phyloP scores from a whole-genome alignment of 805 yeast species.

The Maudiozyma barnettii region DNA sequence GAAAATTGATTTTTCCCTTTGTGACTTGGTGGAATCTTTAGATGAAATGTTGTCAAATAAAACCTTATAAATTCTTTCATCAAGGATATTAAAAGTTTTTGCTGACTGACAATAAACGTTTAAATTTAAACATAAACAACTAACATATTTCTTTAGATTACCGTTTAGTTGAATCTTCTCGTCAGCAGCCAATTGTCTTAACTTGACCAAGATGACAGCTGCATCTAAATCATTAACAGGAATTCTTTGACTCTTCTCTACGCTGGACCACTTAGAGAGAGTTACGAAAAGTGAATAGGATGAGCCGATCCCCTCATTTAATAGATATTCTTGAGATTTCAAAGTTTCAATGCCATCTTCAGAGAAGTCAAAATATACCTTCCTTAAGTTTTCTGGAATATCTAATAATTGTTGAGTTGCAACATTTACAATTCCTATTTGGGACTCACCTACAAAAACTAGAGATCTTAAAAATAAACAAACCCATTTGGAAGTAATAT shows the following conservation, averaged over 20 bases:
- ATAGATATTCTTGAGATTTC: slow-evolving; percentile 10
- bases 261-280: slow-evolving; percentile 21
- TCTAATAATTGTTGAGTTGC: slow-evolving; percentile 6
- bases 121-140: slow-evolving; percentile 35
- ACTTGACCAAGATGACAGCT: slow-evolving; percentile 36
- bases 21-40: not conserved
- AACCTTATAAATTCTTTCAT: not conserved
- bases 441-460: slow-evolving; percentile 51
- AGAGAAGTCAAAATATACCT: slow-evolving; percentile 15
- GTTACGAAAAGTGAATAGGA: slow-evolving; percentile 32
- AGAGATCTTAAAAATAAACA: slow-evolving; percentile 38
- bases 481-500: slow-evolving; percentile 40
- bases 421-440: slow-evolving; percentile 10
- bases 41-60: slow-evolving; percentile 3
- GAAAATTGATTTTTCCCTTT: slow-evolving; percentile 17
- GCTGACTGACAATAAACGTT: slow-evolving; percentile 32
- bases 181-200: slow-evolving; percentile 27
- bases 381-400: slow-evolving; percentile 5
- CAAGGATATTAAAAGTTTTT: not conserved
- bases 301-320: slow-evolving; percentile 10
- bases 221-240: slow-evolving; percentile 42
- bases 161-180: slow-evolving; percentile 13
- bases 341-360: slow-evolving; percentile 13
- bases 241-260: slow-evolving; percentile 27
- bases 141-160: slow-evolving; percentile 21